Percentiles rank a stretch among this genome's conserved stretches.
phyloP scores from a whole-genome alignment of 140 eudicot species.

The Stevia rebaudiana region DNA sequence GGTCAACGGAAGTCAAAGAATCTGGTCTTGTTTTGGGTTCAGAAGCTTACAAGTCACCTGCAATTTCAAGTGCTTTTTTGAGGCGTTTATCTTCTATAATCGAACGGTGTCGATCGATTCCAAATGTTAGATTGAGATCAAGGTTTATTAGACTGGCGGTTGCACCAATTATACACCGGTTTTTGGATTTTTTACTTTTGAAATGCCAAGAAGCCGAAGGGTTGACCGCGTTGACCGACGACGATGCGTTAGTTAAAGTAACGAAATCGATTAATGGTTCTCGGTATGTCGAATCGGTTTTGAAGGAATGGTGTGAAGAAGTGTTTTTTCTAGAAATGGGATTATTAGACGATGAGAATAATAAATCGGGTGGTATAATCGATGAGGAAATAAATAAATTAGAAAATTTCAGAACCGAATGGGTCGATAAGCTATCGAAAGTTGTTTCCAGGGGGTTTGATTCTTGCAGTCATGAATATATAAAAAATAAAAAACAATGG shows the following conservation, averaged over 20 bases:
- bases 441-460: slow-evolving; percentile 81
- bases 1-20: slow-evolving; percentile 47
- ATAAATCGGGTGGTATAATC: slow-evolving; percentile 33
- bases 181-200: slow-evolving; percentile 46
- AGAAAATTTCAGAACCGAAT: slow-evolving; percentile 66
- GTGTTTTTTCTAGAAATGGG: slow-evolving; percentile 87
- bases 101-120: slow-evolving; percentile 75
- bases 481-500: slow-evolving; percentile 82
- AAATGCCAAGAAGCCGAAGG: slow-evolving; percentile 98
- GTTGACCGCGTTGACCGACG: slow-evolving; percentile 75
- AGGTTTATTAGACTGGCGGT: slow-evolving; percentile 54
- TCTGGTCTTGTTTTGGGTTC: slow-evolving; percentile 42
- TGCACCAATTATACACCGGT: slow-evolving; percentile 52
- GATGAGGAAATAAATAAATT: slow-evolving; percentile 61
- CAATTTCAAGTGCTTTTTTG: slow-evolving; percentile 48
- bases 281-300: slow-evolving; percentile 49
- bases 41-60: slow-evolving; percentile 65
- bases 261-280: slow-evolving; percentile 63
- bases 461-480: slow-evolving; percentile 53
- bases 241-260: slow-evolving; percentile 66
- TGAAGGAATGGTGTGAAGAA: slow-evolving; percentile 79
- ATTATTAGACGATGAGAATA: slow-evolving; percentile 24
- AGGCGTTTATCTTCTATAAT: slow-evolving; percentile 46
- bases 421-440: slow-evolving; percentile 73
- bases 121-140: slow-evolving; percentile 45